phyloP scores from a whole-genome alignment of 371 early-diverging fungal genomes.

The Zychaea mexicana region DNA sequence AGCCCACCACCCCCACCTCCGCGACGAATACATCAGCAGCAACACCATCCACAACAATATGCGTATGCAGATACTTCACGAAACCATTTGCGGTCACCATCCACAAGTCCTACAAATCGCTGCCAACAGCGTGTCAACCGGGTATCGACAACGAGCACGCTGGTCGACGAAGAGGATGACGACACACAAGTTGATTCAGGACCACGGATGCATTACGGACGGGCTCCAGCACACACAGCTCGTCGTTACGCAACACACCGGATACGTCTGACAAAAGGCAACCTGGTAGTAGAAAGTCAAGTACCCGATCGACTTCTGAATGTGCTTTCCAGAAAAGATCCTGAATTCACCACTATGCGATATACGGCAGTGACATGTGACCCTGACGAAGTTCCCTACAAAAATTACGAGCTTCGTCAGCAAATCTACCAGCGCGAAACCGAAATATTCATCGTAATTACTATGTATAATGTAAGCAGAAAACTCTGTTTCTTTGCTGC shows the following conservation, averaged over 20 bases:
- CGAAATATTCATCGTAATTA: constrained; percentile 86
- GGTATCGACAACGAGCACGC: constrained; percentile 10
- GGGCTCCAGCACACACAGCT: constrained; percentile 41
- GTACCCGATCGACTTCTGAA: constrained; percentile 46
- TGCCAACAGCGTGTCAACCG: constrained; percentile 2
- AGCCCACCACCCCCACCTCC: constrained; percentile 6
- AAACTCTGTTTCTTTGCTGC: neutral
- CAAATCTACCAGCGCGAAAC: constrained; percentile 76
- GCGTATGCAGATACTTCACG: neutral
- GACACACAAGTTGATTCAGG: neutral
- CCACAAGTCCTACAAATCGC: neutral
- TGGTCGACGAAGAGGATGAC: constrained; percentile 3
- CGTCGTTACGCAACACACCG: constrained; percentile 23
- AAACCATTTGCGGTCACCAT: neutral
- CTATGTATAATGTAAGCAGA: constrained; percentile 42
- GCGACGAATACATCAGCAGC: neutral
- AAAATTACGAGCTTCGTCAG: constrained; percentile 81
- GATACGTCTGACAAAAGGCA: constrained; percentile 61
- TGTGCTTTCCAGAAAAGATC: constrained; percentile 36
- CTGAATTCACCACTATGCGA: constrained; percentile 76
- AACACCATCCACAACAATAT: neutral
- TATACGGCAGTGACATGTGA: constrained; percentile 87
- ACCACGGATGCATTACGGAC: constrained; percentile 36
- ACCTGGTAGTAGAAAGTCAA: constrained; percentile 54
- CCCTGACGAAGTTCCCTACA: constrained; percentile 77